Evolutionary conservation across 1,284 basidiomycete species (phyloP), one percentile per base, ranked within the genome.

Genomic region (Ustilago nuda): DNA sequence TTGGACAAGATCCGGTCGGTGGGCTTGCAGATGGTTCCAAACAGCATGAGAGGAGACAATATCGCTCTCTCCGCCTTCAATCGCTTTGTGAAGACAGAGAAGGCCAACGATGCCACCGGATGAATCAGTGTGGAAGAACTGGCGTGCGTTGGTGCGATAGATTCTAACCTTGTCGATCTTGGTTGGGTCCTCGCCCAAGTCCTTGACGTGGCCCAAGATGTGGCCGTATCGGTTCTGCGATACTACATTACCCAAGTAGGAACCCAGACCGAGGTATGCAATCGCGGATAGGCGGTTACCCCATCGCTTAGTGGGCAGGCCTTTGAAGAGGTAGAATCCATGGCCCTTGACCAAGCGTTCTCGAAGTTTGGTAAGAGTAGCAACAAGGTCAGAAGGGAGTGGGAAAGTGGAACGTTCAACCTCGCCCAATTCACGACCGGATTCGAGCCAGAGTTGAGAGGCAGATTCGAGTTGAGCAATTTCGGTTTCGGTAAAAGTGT

Each of bases 131-230:
- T 87, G 87, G 81, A 87, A 87, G 81, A 85, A 87, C 66, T 87
- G 87, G 12, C 85, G 76, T 1, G 87, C 87, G 27, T 86, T 83
- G 45, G 87, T 87, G 1, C 82, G 84, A 81, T 88, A 88, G 75
- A 87, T 87, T 17, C 87, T 77, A 17, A 87, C 86, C 76, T 87
- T 87, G 82, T 87, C 81, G 55, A 86, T 87, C 61, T 87, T 83
- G 5, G 86, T 88, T 0, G 87, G 86, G 61, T 88, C 87, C 66
- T 87, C 87, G 23, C 87, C 87, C 8, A 88, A 70, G 63, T 86
- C 86, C 76, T 87, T 87, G 71, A 88, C 87, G 66, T 88, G 87
- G 0, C 87, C 87, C 30, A 87, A 74, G 23, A 87, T 78, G 77
- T 88, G 87, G 1, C 87, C 87, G 73, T 87, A 87, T 19, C 81